Conservation (phyloP, 495 filamentous ascomycete genomes). For the Talaromyces adpressus region DNA sequence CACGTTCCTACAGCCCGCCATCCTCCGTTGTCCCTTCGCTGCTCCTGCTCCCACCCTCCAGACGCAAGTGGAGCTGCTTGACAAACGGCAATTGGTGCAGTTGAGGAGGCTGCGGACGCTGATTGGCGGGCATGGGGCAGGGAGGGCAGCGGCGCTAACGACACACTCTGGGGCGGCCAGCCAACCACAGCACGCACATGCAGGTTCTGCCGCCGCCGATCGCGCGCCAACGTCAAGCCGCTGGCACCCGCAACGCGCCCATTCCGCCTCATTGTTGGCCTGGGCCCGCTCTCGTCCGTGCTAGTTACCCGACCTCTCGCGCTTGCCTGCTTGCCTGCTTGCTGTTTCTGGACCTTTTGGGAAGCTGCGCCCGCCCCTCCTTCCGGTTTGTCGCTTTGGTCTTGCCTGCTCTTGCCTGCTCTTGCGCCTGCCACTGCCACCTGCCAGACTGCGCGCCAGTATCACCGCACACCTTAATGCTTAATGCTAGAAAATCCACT, state of each 20-base stretch:
- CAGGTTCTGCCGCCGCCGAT: slow-evolving; percentile 30
- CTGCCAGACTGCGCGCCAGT: background rate
- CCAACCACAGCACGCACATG: slow-evolving; percentile 18
- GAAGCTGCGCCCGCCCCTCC: slow-evolving; percentile 8
- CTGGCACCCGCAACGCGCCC: too few species aligned
- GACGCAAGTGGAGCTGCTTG: background rate
- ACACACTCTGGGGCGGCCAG: background rate
- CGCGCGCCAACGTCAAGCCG: slow-evolving; percentile 34
- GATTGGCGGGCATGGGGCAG: background rate
- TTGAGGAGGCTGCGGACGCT: background rate
- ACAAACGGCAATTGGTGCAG: background rate
- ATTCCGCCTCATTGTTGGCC: slow-evolving; percentile 7
- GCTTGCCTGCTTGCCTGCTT: slow-evolving; percentile 8
- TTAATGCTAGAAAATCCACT: background rate
- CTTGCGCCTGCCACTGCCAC: background rate
- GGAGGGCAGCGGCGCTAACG: background rate
- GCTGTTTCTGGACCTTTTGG: background rate
- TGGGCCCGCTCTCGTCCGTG: background rate
- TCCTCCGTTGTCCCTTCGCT: too few species aligned
- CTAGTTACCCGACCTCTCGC: background rate
- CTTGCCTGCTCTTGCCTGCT: background rate
- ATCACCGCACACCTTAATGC: background rate
- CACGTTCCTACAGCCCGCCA: too few species aligned
- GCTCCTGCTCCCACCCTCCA: background rate
- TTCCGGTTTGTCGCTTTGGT: slow-evolving; percentile 11